Base-by-base conservation (phyloP, 1,139 yeast genomes). In the Taphrina confusa region DNA sequence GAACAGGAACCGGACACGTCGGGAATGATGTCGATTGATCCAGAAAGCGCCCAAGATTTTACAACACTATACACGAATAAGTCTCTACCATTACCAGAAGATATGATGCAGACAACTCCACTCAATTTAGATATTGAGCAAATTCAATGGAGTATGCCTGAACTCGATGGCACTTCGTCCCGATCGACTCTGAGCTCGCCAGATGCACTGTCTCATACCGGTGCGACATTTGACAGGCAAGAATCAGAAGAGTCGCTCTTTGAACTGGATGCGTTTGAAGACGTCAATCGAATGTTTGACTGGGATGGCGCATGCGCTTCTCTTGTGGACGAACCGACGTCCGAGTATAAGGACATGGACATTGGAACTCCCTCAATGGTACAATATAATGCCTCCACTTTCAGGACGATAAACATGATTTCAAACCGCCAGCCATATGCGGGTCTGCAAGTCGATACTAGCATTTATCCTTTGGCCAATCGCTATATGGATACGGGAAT, bases 1-100 rank as follows among this genome's bases (percentile, higher is more conserved):
- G 45, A 37, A 50, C 56, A 36, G 45, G 56, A 20, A 50, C 45
- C 34, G 45, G 45, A 36, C 56, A 54, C 33, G 44, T 44, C 51
- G 58, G 58, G 27, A 31, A 54, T 54, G 58, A 54, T 54, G 58
- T 54, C 40, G 58, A 54, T 54, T 44, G 58, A 54, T 54, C 58
- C 58, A 44, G 58, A 54, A 54, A 54, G 51, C 51, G 58, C 58
- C 34, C 40, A 42, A 45, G 58, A 54, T 51, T 54, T 42, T 33
- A 54, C 58, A 18, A 16, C 23, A 14, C 52, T 31, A 16, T 47
- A 33, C 22, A 47, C 20, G 22, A 47, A 47, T 11, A 4, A 4
- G n/a, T 18, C 25, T 27, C 23, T 30, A 16, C 6, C 31, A 6
- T 16, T 31, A 42, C 16, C 14, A 25, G 31, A 47, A 20, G 36